Conservation (phyloP, 768 basidiomycete genomes). For the Mycena leptocephala region DNA sequence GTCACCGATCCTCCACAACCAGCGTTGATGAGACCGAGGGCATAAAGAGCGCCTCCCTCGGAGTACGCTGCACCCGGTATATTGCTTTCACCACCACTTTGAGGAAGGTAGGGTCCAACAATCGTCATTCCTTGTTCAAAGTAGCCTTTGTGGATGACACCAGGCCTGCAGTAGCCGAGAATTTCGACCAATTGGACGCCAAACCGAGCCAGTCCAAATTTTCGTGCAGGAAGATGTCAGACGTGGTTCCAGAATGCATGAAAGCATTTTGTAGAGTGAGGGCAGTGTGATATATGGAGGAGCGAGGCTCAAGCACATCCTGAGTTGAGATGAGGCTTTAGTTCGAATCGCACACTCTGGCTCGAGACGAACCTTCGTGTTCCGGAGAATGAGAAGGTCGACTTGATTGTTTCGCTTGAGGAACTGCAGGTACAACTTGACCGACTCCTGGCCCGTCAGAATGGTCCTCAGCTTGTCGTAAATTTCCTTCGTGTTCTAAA, state of each 20-base stretch:
- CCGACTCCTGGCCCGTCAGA: slow-evolving; percentile 91
- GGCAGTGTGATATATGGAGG: slow-evolving; percentile 97
- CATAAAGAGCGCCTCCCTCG: slow-evolving; percentile 97
- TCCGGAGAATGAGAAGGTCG: slow-evolving; percentile 92
- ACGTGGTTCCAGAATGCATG: slow-evolving; percentile 98
- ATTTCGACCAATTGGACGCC: slow-evolving; percentile 99
- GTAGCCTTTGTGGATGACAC: slow-evolving; percentile 98
- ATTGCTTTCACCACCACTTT: slow-evolving; percentile 81
- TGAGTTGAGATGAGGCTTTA: slow-evolving; percentile 46
- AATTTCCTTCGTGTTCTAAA: slow-evolving; percentile 71
- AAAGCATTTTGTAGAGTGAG: slow-evolving; percentile 97
- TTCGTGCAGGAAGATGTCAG: slow-evolving; percentile 93
- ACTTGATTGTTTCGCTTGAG: slow-evolving; percentile 94
- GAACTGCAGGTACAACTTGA: slow-evolving; percentile 96
- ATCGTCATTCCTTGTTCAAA: slow-evolving; percentile 94
- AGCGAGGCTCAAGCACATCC: slow-evolving; percentile 94
- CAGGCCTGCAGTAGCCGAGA: slow-evolving; percentile 96
- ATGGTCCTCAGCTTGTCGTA: slow-evolving; percentile 88
- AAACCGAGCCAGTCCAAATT: slow-evolving; percentile 97
- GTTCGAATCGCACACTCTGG: not conserved
- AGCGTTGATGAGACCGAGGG: slow-evolving; percentile 94
- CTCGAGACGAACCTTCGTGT: slow-evolving; percentile 79
- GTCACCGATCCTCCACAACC: slow-evolving; percentile 88
- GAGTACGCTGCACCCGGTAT: slow-evolving; percentile 89
- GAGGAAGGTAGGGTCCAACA: slow-evolving; percentile 94